Conservation (phyloP, 441 rosid genomes). For the Euphorbia neoarborescens region DNA sequence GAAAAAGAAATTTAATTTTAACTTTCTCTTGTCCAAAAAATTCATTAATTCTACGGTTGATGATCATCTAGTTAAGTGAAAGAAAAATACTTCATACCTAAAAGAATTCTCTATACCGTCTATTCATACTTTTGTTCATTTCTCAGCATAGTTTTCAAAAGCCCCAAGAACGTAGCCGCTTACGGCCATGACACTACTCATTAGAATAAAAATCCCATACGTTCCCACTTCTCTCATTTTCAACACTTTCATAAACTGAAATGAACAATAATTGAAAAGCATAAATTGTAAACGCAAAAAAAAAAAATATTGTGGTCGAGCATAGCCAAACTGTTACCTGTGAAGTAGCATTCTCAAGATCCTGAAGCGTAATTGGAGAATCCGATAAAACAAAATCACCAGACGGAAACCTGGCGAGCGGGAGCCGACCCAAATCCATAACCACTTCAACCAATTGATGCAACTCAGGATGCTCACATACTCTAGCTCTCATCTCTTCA, state of each 20-base stretch:
- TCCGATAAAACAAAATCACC: slow-evolving; percentile 68
- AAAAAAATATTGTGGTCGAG: slow-evolving; percentile 14
- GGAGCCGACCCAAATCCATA: slow-evolving; percentile 82
- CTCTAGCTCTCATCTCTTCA: slow-evolving; percentile 47
- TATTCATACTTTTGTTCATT: background rate
- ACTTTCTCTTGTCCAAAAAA: background rate
- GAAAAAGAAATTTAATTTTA: background rate
- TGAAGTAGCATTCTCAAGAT: slow-evolving; percentile 57
- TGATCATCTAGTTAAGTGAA: background rate
- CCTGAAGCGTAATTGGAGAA: slow-evolving; percentile 43
- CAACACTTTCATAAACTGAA: background rate
- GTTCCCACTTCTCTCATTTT: background rate
- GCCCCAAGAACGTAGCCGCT: background rate
- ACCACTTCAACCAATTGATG: slow-evolving; percentile 67
- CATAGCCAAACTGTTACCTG: slow-evolving; percentile 35
- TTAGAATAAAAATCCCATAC: background rate
- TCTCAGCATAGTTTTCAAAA: background rate
- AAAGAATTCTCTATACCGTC: background rate
- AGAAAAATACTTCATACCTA: background rate
- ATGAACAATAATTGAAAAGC: background rate
- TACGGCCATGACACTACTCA: background rate
- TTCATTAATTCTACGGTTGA: background rate
- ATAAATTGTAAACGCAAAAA: slow-evolving; percentile 7
- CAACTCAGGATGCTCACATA: slow-evolving; percentile 53
- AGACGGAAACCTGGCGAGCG: slow-evolving; percentile 78